These are phyloP conservation scores for Wallacemonas rigidus DNA, from an alignment of 208 protist genomes.

Conservation along the genomic window DNA sequence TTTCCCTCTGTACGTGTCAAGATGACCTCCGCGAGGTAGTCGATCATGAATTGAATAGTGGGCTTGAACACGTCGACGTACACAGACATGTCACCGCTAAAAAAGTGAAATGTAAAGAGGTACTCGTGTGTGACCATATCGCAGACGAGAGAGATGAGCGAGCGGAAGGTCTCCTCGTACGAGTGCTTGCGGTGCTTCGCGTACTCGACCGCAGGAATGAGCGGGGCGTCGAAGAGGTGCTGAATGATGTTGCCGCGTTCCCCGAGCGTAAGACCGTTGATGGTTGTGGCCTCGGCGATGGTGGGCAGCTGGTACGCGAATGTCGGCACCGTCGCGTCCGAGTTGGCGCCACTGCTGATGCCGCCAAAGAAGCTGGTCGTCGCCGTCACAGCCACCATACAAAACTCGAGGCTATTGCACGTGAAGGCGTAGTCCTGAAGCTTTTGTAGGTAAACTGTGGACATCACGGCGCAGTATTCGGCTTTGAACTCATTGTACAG, in stretches of 20 bases:
- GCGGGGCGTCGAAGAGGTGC: constrained; percentile 49
- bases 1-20: constrained; percentile 42
- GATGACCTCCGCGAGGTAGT: constrained; percentile 81
- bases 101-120: constrained; percentile 87
- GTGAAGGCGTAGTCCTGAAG: constrained; percentile 77
- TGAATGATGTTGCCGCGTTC: constrained; percentile 55
- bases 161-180: constrained; percentile 89
- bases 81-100: constrained; percentile 78
- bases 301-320: constrained; percentile 52
- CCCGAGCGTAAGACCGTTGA: constrained; percentile 44
- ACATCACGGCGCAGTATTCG: constrained; percentile 78
- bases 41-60: constrained; percentile 78
- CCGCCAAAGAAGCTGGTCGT: constrained; percentile 17
- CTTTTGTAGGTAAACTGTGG: constrained; percentile 68
- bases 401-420: constrained; percentile 75
- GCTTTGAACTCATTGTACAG: constrained; percentile 74
- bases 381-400: constrained; percentile 17
- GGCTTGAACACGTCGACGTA: constrained; percentile 78
- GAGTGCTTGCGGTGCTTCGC: constrained; percentile 51
- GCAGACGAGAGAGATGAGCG: constrained; percentile 61
- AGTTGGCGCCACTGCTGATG: neutral
- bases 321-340: constrained; percentile 9
- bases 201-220: constrained; percentile 75
- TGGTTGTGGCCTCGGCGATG: constrained; percentile 39
- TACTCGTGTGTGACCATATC: constrained; percentile 90